Evolutionary conservation across 108 stramenopile species (phyloP), one percentile per base, ranked within the genome.

Genomic region (Asterionellopsis glacialis): DNA sequence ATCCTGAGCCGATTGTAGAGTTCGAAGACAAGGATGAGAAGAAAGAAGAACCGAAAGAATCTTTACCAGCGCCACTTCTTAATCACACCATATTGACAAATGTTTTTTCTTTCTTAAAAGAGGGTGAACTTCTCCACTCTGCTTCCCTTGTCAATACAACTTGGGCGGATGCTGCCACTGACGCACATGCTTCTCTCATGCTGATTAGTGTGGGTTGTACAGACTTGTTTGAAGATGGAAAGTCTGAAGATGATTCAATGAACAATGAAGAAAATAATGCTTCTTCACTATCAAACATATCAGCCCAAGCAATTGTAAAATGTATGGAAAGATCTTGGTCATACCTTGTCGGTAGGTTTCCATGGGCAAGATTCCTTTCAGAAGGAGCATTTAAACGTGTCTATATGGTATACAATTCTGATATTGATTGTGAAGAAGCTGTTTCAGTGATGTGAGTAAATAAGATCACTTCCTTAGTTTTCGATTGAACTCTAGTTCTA

Each of bases 361-460:
- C 94, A 0, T 83, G 82, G 77, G 91, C 75, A 4, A 61, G 78
- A 11, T 97, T 94, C 57, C 72, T 98, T 4, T 76, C 88, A 11
- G 92, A 95, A 55, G 97, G 97, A 19, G 91, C 86, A 10, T 97
- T 87, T 78, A 98, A 98, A 73, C 67, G 69, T 25, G 94, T 96
- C 15, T 95, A 76, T 64, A 75, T 76, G 49, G 95, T 94, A 11
- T 87, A 83, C 79, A 88, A 91, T 63, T 41, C 65, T 12, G 24
- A 52, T 14, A 57, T 59, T 0, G 23, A 65, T 43, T 57, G 67
- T 14, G 69, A 72, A 41, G 95, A 95, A 65, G 95, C 95, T 21
- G 44, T 95, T n/a, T 83, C 88, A 9, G 84, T 96, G 10, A 94
- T 95, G 97, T 81, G 70, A 75, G 89, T 74, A 1, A 15, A n/a